phyloP scores from a whole-genome alignment of 805 yeast species.

The Cyberlindnera samutprakarnensis region DNA sequence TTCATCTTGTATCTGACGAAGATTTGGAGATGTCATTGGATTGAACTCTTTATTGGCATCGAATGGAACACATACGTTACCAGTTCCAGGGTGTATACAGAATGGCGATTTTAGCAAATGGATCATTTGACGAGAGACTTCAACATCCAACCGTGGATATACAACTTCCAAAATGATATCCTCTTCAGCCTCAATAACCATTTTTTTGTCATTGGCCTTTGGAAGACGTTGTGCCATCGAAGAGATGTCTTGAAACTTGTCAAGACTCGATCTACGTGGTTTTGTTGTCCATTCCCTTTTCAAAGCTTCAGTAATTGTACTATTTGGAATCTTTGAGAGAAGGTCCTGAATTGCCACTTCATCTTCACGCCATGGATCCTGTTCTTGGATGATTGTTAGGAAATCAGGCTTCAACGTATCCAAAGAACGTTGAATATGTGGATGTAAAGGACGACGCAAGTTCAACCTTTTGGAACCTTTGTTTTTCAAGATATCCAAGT shows the following conservation, averaged over 20 bases:
- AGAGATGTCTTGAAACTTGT: slow-evolving; percentile 78
- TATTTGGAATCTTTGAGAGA: slow-evolving; percentile 53
- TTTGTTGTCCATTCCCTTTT: slow-evolving; percentile 50
- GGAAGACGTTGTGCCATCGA: slow-evolving; percentile 33
- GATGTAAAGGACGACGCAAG: slow-evolving; percentile 79
- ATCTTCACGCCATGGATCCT: slow-evolving; percentile 75
- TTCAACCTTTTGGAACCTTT: slow-evolving; percentile 41
- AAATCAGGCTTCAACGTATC: slow-evolving; percentile 59
- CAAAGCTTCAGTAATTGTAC: slow-evolving; percentile 43
- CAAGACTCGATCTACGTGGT: slow-evolving; percentile 44
- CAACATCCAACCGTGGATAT: slow-evolving; percentile 90
- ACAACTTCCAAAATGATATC: slow-evolving; percentile 72
- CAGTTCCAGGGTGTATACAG: slow-evolving; percentile 94
- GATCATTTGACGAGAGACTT: slow-evolving; percentile 82
- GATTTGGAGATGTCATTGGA: slow-evolving; percentile 75
- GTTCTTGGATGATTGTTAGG: slow-evolving; percentile 64
- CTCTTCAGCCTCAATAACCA: slow-evolving; percentile 63
- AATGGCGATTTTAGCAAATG: slow-evolving; percentile 95
- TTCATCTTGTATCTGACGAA: slow-evolving; percentile 56
- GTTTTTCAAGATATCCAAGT: slow-evolving; percentile 66
- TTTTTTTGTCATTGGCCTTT: slow-evolving; percentile 37
- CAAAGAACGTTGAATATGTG: slow-evolving; percentile 72
- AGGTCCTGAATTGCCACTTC: slow-evolving; percentile 48
- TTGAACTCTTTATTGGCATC: slow-evolving; percentile 46
- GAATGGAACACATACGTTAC: slow-evolving; percentile 89